A percentile compares a stretch with the other conserved stretches of the same genome.
Evolutionary conservation across 2,329 filamentous ascomycete genomes (phyloP).

Genomic region (Fusarium albosuccineum): DNA sequence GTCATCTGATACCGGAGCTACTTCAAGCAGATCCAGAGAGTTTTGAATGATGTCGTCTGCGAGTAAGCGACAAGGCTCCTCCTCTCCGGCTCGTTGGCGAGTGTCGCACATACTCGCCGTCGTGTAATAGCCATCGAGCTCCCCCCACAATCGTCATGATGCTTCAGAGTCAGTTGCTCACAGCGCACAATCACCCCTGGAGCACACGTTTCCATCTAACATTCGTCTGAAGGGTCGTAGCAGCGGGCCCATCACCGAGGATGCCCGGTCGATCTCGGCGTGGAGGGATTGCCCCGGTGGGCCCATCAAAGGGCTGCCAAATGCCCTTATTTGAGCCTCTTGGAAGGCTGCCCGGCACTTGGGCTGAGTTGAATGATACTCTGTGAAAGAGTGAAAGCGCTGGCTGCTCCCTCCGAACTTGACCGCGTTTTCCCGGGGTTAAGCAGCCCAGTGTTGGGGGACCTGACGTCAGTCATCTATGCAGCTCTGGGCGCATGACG

Average conservation of each 20-base stretch:
- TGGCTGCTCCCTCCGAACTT: slow-evolving; percentile 1
- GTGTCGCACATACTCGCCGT: slow-evolving; percentile 2
- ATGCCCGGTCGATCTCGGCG: slow-evolving; percentile 9
- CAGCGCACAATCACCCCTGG: slow-evolving; percentile 7
- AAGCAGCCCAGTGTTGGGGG: neutral
- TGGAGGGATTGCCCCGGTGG: slow-evolving; percentile 14
- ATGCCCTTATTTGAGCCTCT: neutral
- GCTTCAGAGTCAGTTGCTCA: slow-evolving; percentile 12
- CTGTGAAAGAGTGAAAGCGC: neutral
- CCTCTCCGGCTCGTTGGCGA: neutral
- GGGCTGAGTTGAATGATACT: neutral
- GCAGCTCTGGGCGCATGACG: slow-evolving; percentile 39
- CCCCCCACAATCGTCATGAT: slow-evolving; percentile 23
- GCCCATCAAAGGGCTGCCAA: slow-evolving; percentile 4
- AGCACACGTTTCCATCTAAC: slow-evolving; percentile 32
- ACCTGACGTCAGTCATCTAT: slow-evolving; percentile 45
- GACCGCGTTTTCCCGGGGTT: slow-evolving; percentile 11
- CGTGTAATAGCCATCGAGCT: neutral
- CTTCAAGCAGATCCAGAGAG: neutral
- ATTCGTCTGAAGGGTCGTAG: slow-evolving; percentile 22
- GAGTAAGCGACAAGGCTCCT: neutral
- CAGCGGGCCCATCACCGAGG: slow-evolving; percentile 1
- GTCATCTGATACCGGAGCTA: slow-evolving; percentile 14
- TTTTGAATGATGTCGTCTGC: slow-evolving; percentile 1
- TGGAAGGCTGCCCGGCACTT: neutral